A percentile compares a stretch with the other conserved stretches of the same genome.
These are phyloP conservation scores for Aspergillus japonicus DNA, from an alignment of 2,329 filamentous ascomycete species.

Conservation along the genomic window DNA sequence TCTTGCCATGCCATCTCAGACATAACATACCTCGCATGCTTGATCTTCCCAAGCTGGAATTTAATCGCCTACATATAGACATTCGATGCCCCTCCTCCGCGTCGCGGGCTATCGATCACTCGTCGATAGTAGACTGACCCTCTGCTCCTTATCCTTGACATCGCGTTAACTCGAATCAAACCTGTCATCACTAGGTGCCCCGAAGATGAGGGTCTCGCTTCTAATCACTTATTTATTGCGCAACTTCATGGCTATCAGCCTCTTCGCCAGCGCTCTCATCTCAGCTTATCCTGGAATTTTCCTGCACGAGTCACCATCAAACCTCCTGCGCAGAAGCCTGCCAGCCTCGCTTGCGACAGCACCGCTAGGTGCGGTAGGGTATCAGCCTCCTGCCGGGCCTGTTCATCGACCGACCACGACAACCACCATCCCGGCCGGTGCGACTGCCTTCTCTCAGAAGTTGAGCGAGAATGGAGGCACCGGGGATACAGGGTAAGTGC, in stretches of 20 bases:
- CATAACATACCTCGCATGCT: neutral
- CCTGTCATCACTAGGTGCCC: neutral
- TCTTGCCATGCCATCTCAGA: neutral
- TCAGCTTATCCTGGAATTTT: slow-evolving; percentile 15
- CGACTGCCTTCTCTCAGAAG: neutral
- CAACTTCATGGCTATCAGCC: slow-evolving; percentile 7
- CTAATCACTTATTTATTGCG: slow-evolving; percentile 5
- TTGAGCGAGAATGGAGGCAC: neutral
- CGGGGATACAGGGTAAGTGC: neutral
- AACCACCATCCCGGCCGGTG: neutral
- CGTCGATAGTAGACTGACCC: neutral
- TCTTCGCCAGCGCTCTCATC: slow-evolving; percentile 12
- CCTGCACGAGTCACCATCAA: slow-evolving; percentile 1
- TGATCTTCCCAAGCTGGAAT: neutral
- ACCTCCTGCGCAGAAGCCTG: slow-evolving; percentile 16
- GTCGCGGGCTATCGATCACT: neutral
- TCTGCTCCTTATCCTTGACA: neutral
- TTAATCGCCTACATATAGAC: neutral
- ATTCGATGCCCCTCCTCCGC: neutral
- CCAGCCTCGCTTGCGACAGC: slow-evolving; percentile 21
- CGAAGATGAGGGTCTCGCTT: slow-evolving; percentile 13
- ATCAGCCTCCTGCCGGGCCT: slow-evolving; percentile 20
- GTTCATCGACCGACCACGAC: slow-evolving; percentile 1
- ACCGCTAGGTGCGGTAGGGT: slow-evolving; percentile 21
- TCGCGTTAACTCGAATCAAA: neutral